Evolutionary conservation across 495 filamentous ascomycete genomes (phyloP).

Genomic region (Penicillium egyptiacum): DNA sequence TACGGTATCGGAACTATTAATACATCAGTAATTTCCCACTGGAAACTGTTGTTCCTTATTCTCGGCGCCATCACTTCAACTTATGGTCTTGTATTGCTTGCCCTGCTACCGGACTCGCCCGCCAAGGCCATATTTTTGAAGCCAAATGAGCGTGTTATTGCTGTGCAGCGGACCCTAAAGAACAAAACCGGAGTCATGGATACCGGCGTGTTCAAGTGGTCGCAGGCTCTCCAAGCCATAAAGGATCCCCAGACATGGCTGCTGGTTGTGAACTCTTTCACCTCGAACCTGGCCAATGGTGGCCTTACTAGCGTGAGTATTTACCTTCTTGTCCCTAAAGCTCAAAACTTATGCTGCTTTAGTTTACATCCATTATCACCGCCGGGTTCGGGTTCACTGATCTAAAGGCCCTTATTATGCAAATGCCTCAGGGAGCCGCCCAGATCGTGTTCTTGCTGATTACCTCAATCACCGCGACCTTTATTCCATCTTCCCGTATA

Average conservation of each 20-base stretch:
- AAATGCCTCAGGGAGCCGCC: constrained; percentile 41
- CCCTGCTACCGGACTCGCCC: constrained; percentile 54
- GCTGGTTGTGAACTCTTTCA: constrained; percentile 33
- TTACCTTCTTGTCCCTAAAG: too few species aligned
- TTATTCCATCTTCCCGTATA: constrained; percentile 30
- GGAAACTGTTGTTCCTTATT: constrained; percentile 60
- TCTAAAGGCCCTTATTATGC: constrained; percentile 39
- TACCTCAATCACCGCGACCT: constrained; percentile 32
- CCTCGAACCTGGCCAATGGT: constrained; percentile 29
- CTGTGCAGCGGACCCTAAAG: constrained; percentile 35
- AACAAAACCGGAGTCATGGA: constrained; percentile 58
- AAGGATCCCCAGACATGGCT: constrained; percentile 36
- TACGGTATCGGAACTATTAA: constrained; percentile 58
- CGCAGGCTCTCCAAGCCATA: constrained; percentile 33
- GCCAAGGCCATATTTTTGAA: constrained; percentile 55
- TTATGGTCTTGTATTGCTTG: constrained; percentile 49
- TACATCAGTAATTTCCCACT: constrained; percentile 19
- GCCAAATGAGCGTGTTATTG: constrained; percentile 45
- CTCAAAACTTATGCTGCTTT: background rate
- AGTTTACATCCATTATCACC: constrained; percentile 46
- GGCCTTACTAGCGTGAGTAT: constrained; percentile 31
- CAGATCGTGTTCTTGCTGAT: constrained; percentile 40
- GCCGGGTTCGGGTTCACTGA: constrained; percentile 42
- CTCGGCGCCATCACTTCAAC: constrained; percentile 57
- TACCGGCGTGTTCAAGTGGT: constrained; percentile 39